A percentile compares a stretch with the other conserved stretches of the same genome.
These are phyloP conservation scores for Dipodascopsis uninucleata DNA, from an alignment of 805 yeast genomes.

Conservation along the genomic window DNA sequence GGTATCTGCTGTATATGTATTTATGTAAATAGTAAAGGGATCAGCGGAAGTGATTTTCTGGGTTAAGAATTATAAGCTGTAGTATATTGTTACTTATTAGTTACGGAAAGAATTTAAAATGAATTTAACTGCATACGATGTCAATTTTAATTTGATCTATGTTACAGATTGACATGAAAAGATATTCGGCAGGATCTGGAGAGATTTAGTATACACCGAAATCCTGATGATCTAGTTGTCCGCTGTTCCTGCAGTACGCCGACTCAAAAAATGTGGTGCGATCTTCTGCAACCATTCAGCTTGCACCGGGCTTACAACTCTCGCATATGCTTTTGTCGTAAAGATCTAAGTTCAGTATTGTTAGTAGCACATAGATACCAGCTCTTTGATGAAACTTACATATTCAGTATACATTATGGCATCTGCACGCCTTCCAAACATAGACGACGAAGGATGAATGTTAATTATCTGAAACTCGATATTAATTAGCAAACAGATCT, in stretches of 20 bases:
- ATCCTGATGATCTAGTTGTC: too few species aligned
- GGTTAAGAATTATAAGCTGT: too few species aligned
- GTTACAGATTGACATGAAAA: too few species aligned
- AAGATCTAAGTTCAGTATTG: conserved; percentile 36
- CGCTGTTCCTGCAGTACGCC: conserved; percentile 32
- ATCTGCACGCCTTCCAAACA: conserved; percentile 77
- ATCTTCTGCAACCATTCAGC: conserved; percentile 81
- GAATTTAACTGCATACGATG: too few species aligned
- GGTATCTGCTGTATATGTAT: background rate
- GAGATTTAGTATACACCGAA: too few species aligned
- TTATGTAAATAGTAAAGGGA: background rate
- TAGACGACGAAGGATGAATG: conserved; percentile 29
- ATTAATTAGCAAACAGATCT: background rate
- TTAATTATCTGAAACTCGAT: conserved; percentile 10
- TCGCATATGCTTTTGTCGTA: conserved; percentile 88
- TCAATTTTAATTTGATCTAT: too few species aligned
- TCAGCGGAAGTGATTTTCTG: background rate
- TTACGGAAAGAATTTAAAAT: too few species aligned
- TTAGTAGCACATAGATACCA: background rate
- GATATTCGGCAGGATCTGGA: too few species aligned
- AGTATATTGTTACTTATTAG: too few species aligned
- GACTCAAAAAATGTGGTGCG: conserved; percentile 61
- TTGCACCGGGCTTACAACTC: conserved; percentile 79
- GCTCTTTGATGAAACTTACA: conserved; percentile 41
- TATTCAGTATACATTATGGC: conserved; percentile 93